Percentiles rank a stretch among this genome's conserved stretches.
Evolutionary conservation across 2,329 filamentous ascomycete species (phyloP).

Genomic region (Xylaria sp.): DNA sequence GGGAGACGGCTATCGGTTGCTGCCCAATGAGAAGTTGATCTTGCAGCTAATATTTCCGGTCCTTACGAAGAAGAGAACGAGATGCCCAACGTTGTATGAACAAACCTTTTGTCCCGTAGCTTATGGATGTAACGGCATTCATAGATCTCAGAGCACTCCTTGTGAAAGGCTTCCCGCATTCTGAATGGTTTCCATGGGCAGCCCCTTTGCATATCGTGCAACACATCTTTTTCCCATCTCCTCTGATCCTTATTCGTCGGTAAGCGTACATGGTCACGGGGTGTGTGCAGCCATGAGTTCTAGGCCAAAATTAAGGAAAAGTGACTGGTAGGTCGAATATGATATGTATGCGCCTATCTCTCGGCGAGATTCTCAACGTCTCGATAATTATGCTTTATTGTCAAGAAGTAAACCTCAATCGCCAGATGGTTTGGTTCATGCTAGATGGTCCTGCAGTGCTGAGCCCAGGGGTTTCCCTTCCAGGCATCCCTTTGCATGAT

Average conservation of each 20-base stretch:
- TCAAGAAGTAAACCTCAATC: not conserved
- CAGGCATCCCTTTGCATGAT: not conserved
- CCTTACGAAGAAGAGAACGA: not conserved
- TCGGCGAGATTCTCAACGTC: not conserved
- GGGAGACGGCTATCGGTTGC: not conserved
- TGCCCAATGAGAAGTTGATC: slow-evolving; percentile 3
- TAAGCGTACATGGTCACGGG: not conserved
- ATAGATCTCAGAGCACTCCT: not conserved
- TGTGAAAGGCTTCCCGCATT: not conserved
- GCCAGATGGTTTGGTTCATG: not conserved
- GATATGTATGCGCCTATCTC: slow-evolving; percentile 16
- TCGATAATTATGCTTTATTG: not conserved
- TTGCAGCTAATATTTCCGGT: not conserved
- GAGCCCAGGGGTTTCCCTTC: not conserved
- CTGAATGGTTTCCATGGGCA: not conserved
- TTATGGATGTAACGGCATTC: not conserved
- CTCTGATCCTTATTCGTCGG: slow-evolving; percentile 12
- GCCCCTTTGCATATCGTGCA: slow-evolving; percentile 23
- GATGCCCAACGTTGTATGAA: not conserved
- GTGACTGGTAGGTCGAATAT: slow-evolving; percentile 9
- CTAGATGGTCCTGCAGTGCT: not conserved
- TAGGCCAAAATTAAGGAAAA: slow-evolving; percentile 13
- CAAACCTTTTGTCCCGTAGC: not conserved
- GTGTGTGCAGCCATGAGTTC: slow-evolving; percentile 3
- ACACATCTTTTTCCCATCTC: slow-evolving; percentile 11